Evolutionary conservation across 1,284 basidiomycete genomes (phyloP), one percentile per base, ranked within the genome.

Genomic region (Heterobasidion occidentale): DNA sequence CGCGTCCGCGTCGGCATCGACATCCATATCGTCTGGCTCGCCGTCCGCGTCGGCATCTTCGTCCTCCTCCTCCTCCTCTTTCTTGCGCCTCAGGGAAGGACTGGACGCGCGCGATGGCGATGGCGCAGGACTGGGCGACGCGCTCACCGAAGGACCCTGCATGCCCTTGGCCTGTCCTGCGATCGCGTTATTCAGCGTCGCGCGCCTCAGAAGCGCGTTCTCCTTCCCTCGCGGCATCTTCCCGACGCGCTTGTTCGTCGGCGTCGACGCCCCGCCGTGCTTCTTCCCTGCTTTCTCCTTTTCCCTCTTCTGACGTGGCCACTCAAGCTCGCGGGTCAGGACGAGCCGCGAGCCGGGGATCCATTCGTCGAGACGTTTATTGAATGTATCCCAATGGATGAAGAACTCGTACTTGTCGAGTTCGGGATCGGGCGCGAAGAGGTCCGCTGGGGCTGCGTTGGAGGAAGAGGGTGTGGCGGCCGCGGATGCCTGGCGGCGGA

Each of bases 281-380:
- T 60, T 62, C 62, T 59, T 59, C 44, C 60, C 68, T 8, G 57
- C 58, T 47, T 68, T 65, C 9, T 61, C 58, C 55, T 68, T 69
- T 5, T 65, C 54, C 34, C 88, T 88, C 65, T 91, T 92, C 0
- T 96, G 95, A 66, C 92, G 92, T 1, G 97, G 97, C 94, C 93
- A 98, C 70, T 98, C 93, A 62, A 99, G 81, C 67, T 98, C 94
- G 61, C 89, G 81, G 58, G 78, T 81, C 35, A 95, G 78, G 51
- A 98, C 81, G 58, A 99, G 80, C 36, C 94, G 83, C 3, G 90
- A 88, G 15, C 91, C 92, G 33, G 87, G 77, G n/a, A 99, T 90
- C 97, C 97, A 99, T 62, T 98, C 97, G 71, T 99, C 97, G 53
- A 99, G 79, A 65, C 97, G 94, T 74, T 98, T 97, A 78, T 98